Conservation (phyloP, 139 green algal genomes). For the Asterochloris erici region DNA sequence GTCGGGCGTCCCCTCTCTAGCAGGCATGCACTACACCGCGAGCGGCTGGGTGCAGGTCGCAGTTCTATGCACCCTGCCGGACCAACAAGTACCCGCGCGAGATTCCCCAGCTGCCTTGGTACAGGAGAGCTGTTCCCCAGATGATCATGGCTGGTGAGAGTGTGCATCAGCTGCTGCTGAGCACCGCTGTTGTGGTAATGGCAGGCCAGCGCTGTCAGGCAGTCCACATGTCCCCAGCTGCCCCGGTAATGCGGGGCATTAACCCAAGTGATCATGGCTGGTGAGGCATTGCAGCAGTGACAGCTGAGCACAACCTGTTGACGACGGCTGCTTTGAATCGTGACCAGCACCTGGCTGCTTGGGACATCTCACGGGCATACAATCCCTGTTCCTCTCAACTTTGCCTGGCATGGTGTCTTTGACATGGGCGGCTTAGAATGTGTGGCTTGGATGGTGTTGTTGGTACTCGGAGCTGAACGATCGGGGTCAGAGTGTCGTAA, state of each 20-base stretch:
- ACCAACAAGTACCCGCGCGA: constrained; percentile 89
- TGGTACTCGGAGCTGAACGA: background rate
- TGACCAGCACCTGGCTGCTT: too few species aligned
- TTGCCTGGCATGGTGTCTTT: background rate
- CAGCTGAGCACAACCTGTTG: background rate
- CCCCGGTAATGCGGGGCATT: background rate
- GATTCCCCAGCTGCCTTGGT: constrained; percentile 84
- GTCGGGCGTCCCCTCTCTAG: too few species aligned
- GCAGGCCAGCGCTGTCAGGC: background rate
- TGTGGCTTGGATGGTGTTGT: background rate
- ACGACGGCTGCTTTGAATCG: background rate
- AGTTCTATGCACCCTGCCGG: constrained; percentile 76
- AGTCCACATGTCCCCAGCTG: background rate
- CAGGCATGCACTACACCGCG: too few species aligned
- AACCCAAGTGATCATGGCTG: background rate
- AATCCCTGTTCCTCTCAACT: too few species aligned
- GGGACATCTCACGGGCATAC: too few species aligned
- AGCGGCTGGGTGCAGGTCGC: constrained; percentile 17
- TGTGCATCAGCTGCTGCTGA: background rate
- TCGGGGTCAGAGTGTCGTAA: background rate
- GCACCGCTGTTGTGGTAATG: too few species aligned
- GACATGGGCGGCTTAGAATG: background rate
- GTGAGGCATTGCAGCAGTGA: background rate
- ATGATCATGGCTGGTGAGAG: constrained; percentile 79
- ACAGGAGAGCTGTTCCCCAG: constrained; percentile 74